Evolutionary conservation across 257 asterid genomes (phyloP), one percentile per base, ranked within the genome.

Genomic region (Solanum dulcamara): DNA sequence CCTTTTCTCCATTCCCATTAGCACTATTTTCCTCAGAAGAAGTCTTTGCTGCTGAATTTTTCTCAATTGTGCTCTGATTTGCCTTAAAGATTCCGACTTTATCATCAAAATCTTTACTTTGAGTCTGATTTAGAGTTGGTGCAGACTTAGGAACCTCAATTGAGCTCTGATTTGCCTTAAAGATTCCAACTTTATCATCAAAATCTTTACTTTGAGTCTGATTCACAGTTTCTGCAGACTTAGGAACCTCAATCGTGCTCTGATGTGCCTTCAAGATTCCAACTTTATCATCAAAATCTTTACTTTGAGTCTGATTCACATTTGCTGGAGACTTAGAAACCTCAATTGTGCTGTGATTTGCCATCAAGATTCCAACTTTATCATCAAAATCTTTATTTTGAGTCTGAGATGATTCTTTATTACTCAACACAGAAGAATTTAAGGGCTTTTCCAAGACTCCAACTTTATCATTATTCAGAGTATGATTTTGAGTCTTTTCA

Each of bases 121-220:
- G 86, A 57, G 89, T 89, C 88, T 87, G 88, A 84, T 92, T 94
- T 80, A 64, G 79, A 84, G 84, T 86, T 88, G 48, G 83, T 14
- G 87, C 80, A 88, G 84, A 60, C 85, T 88, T 42, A 22, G 62
- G 85, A 80, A 51, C 87, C 83, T 82, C 87, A 40, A 10, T 13
- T 84, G 86, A 14, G 84, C 85, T 88, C 88, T 88, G 89, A 60
- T 92, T 92, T 83, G 60, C 77, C 84, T 90, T 87, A 85, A 86
- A 83, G 88, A 18, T 85, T 81, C 81, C 92, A 86, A 3, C 85
- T 89, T 90, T 89, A 84, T 40, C 85, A 80, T 66, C 26, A 83
- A 86, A 86, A n/a, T n/a, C n/a, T n/a, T n/a, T n/a, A n/a, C n/a
- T n/a, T n/a, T n/a, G n/a, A 66, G 90, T 88, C 89, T 88, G 89